A percentile compares a stretch with the other conserved stretches of the same genome.
These are phyloP conservation scores for Chaetomiaceae sp. DNA, from an alignment of 2,329 filamentous ascomycete species.

Conservation along the genomic window DNA sequence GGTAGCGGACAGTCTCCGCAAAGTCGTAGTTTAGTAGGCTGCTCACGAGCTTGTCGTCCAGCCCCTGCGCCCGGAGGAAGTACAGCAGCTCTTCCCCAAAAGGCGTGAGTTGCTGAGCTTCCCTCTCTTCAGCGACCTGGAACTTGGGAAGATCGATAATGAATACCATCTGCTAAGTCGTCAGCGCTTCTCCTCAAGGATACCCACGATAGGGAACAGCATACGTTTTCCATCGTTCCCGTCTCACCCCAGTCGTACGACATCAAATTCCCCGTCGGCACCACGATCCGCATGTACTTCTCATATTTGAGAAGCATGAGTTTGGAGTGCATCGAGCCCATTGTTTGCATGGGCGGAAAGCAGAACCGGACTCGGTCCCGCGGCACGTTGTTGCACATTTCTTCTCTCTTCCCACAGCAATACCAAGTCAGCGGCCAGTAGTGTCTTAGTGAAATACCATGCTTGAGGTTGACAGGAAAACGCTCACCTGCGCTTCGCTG, in stretches of 20 bases:
- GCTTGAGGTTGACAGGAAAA: background rate
- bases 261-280: conserved; percentile 83
- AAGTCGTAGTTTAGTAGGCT: conserved; percentile 81
- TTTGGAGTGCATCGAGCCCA: conserved; percentile 87
- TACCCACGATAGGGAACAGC: conserved; percentile 22
- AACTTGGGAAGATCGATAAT: conserved; percentile 80
- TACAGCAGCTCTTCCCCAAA: conserved; percentile 67
- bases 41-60: conserved; percentile 57
- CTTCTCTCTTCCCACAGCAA: conserved; percentile 36
- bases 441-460: too few relatives aligned
- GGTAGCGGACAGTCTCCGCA: conserved; percentile 60
- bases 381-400: conserved; percentile 45
- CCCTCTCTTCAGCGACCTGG: conserved; percentile 26
- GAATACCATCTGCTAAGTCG: conserved; percentile 59
- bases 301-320: conserved; percentile 81
- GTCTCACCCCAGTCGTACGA: conserved; percentile 85
- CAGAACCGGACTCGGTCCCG: conserved; percentile 58
- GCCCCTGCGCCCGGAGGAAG: conserved; percentile 61
- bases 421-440: background rate
- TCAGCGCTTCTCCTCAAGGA: conserved; percentile 16
- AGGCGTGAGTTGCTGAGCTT: conserved; percentile 32
- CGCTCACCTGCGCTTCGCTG: conserved; percentile 46
- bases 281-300: conserved; percentile 66
- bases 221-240: conserved; percentile 77
- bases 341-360: conserved; percentile 73